These are phyloP conservation scores for Sugiyamaella boreocaroliniensis DNA, from an alignment of 805 yeast species.

Conservation along the genomic window DNA sequence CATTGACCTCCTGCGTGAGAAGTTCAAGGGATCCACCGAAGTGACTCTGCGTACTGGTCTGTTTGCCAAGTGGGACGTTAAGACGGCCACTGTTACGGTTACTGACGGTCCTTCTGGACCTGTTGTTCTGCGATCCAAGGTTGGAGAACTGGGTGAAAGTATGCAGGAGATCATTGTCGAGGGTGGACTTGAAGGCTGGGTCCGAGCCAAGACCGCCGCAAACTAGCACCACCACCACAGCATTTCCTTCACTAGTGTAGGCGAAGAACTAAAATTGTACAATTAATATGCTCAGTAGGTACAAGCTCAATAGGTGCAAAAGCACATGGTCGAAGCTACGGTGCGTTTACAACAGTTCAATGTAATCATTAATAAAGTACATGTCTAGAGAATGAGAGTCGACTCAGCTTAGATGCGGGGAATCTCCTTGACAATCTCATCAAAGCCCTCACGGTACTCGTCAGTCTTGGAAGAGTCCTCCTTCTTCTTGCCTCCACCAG, in stretches of 20 bases:
- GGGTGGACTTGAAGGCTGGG: conserved; percentile 99
- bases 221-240: neutral
- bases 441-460: conserved; percentile 87
- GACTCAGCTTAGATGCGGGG: conserved; percentile 22
- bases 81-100: conserved; percentile 72
- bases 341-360: neutral
- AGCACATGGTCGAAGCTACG: too few relatives aligned
- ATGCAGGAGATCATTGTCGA: conserved; percentile 93
- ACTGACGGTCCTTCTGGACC: conserved; percentile 48
- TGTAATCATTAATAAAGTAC: neutral
- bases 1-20: conserved; percentile 66
- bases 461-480: conserved; percentile 61
- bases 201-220: conserved; percentile 44
- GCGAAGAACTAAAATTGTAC: neutral
- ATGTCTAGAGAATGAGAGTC: neutral
- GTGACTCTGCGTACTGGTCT: conserved; percentile 93
- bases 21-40: conserved; percentile 51
- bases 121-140: conserved; percentile 71
- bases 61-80: conserved; percentile 88
- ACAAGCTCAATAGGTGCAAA: too few relatives aligned
- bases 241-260: too few relatives aligned
- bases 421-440: conserved; percentile 92
- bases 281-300: neutral
- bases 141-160: conserved; percentile 92
- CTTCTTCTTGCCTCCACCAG: conserved; percentile 77